Evolutionary conservation across 2,329 filamentous ascomycete genomes (phyloP), one percentile per base, ranked within the genome.

Genomic region (Neonectria ditissima): DNA sequence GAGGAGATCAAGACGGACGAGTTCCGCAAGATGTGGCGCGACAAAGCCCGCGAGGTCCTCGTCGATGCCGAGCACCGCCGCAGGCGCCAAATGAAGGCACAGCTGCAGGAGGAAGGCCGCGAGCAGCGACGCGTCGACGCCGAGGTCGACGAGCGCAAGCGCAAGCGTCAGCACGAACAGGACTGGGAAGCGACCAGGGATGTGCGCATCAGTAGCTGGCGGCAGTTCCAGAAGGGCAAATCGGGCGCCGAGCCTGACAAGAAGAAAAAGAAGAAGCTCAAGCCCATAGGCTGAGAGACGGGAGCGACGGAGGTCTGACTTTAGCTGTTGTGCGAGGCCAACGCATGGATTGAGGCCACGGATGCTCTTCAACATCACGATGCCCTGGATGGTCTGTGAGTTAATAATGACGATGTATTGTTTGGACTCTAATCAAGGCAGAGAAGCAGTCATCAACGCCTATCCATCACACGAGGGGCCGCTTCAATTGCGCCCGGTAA

Each of bases 181-280:
- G 92, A 94, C 67, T 99, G 96, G 96, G 96, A 99, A 83, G 90
- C 92, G 75, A 97, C 92, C 26, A 84, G 96, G 50, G 96, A 99
- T 65, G 87, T 93, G 80, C 87, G 96, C 69, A 98, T 99, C 79
- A 92, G 90, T 69, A 97, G 92, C 78, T 99, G 96, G 96, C 88
- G 96, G 61, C 88, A 94, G 69, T 99, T 97, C 75, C 90, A 96
- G 78, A 96, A 97, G 81, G 87, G 87, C 65, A 89, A 86, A 79
- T 84, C 82, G 20, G 83, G 82, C 45, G 81, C 78, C 18, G 78
- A 76, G 16, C 74, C 76, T 69, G 80, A 79, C 43, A 86, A 86
- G 79, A 90, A 89, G 81, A 90, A 89, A 78, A 87, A 89, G 79
- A 92, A 92, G 83, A 92, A 93, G 83, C 80, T 88, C 56, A 89